Evolutionary conservation across 306 rosid species (phyloP).

Genomic region (Mimosa bimucronata): DNA sequence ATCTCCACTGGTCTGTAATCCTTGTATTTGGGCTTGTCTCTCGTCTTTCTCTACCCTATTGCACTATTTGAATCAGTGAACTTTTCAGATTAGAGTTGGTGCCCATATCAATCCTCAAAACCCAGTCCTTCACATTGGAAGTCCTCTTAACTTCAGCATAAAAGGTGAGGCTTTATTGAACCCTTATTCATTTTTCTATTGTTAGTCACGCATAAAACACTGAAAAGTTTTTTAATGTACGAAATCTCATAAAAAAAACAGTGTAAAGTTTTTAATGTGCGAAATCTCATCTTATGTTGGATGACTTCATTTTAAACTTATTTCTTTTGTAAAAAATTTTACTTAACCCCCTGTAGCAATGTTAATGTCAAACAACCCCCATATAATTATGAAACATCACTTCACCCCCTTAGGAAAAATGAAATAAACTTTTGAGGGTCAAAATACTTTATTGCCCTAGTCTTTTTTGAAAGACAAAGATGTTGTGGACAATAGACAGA

Average conservation of each 20-base stretch:
- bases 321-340: too few relatives aligned
- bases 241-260: conserved; percentile 2
- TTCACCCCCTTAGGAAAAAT: too few relatives aligned
- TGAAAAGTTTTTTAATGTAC: neutral
- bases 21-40: conserved; percentile 5
- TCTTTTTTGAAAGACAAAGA: too few relatives aligned
- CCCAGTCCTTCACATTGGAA: conserved; percentile 73
- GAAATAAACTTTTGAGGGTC: too few relatives aligned
- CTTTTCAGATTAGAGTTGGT: conserved; percentile 83
- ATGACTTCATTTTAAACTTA: neutral
- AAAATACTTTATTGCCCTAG: too few relatives aligned
- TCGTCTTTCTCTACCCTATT: conserved; percentile 3
- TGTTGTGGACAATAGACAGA: too few relatives aligned
- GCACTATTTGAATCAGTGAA: conserved; percentile 23
- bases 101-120: conserved; percentile 81
- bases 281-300: neutral
- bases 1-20: conserved; percentile 17
- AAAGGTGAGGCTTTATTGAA: conserved; percentile 61
- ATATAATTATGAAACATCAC: too few relatives aligned
- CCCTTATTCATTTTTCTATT: neutral
- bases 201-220: neutral
- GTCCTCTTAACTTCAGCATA: conserved; percentile 71
- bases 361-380: too few relatives aligned
- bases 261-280: neutral
- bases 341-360: too few relatives aligned